Evolutionary conservation across 1,139 yeast genomes (phyloP).

Genomic region (Taphrina flavorubra): DNA sequence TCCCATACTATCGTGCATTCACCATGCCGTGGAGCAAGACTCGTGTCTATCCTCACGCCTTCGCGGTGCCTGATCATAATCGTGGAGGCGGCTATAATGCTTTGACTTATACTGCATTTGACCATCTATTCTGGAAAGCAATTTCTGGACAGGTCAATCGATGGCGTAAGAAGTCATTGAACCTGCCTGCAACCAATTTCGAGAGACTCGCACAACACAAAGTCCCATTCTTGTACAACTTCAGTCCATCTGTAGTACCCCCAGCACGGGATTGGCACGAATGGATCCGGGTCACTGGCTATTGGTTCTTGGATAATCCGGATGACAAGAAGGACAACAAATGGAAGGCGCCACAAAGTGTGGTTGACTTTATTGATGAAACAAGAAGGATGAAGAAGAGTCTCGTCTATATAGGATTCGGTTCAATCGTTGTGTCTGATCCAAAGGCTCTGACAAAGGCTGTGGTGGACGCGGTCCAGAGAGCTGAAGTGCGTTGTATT

Average conservation of each 20-base stretch:
- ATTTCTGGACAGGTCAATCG: slow-evolving; percentile 84
- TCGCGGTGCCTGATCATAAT: slow-evolving; percentile 90
- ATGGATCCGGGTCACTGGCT: slow-evolving; percentile 93
- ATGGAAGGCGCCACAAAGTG: slow-evolving; percentile 67
- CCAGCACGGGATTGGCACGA: slow-evolving; percentile 93
- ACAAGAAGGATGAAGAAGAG: slow-evolving; percentile 70
- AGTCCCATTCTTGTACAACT: slow-evolving; percentile 86
- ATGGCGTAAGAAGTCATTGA: slow-evolving; percentile 77
- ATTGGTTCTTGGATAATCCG: slow-evolving; percentile 83
- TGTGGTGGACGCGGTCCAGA: slow-evolving; percentile 74
- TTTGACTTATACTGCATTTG: slow-evolving; percentile 89
- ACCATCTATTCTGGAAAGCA: slow-evolving; percentile 92
- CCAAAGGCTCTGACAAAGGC: slow-evolving; percentile 79
- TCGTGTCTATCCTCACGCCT: slow-evolving; percentile 94
- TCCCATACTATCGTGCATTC: slow-evolving; percentile 92
- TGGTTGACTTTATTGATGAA: slow-evolving; percentile 64
- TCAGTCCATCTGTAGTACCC: slow-evolving; percentile 85
- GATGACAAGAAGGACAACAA: slow-evolving; percentile 53
- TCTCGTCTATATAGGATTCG: slow-evolving; percentile 90
- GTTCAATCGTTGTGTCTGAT: slow-evolving; percentile 87
- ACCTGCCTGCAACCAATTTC: slow-evolving; percentile 71
- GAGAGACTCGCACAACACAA: slow-evolving; percentile 73
- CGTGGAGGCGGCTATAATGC: slow-evolving; percentile 92
- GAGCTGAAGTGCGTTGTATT: slow-evolving; percentile 82
- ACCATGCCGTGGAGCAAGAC: slow-evolving; percentile 99